Evolutionary conservation across 2,329 filamentous ascomycete genomes (phyloP), one percentile per base, ranked within the genome.

Genomic region (Dendryphion nanum): DNA sequence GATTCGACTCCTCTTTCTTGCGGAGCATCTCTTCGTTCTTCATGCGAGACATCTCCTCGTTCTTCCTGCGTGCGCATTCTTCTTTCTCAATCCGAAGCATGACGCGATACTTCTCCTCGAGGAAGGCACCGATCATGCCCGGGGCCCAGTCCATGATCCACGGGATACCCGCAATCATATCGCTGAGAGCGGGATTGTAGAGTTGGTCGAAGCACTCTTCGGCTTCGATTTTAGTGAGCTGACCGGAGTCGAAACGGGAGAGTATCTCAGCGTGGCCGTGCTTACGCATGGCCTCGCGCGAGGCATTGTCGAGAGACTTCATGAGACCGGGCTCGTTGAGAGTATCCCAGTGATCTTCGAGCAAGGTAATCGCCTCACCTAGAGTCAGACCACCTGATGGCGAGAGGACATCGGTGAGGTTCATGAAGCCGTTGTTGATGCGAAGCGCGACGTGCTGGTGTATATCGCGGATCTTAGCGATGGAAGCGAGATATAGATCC

Each of bases 401-500:
- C 23, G 23, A 26, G 23, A 8, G 23, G 10, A 31, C 42, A 53
- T 18, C 40, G 6, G 28, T 26, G 2, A 42, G 24, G 1, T 18
- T 13, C 44, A 41, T 54, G 54, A 65, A 62, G 32, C 47, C 46
- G 31, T 51, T 56, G 12, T 41, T 35, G 20, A 63, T 38, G 10
- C 57, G 59, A 2, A 51, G 21, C 5, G 40, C 40, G 37, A 65
- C 35, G 0, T 38, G 35, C 4, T 53, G 42, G 32, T 55, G 47
- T n/a, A 59, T 49, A 6, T 53, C 53, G 26, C 55, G 49, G 33
- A 63, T 48, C 21, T 46, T 50, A 4, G 51, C 47, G 12, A 63
- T 33, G 8, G 55, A 29, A 2, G 53, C 54, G 19, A 63, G 63
- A 48, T 60, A 65, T 10, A 65, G 18, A 41, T 63, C 57, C 37